phyloP scores from a whole-genome alignment of 2,329 filamentous ascomycete genomes.

The Blumeria hordei region DNA sequence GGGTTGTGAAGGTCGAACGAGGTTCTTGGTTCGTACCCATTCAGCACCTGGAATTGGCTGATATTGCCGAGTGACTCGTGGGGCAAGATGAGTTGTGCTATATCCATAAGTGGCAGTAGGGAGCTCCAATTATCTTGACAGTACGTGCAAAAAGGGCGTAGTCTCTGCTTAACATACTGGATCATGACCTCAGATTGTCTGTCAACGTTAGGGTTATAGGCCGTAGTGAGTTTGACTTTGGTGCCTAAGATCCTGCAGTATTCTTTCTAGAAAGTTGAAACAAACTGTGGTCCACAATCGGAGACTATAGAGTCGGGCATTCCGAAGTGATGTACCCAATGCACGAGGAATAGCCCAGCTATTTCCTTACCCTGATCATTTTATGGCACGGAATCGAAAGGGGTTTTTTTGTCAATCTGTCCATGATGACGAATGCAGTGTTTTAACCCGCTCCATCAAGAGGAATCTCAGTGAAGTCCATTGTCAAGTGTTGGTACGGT shows the following conservation, averaged over 20 bases:
- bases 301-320: conserved; percentile 3
- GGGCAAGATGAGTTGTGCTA: not conserved
- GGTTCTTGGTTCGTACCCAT: not conserved
- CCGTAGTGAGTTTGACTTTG: not conserved
- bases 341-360: conserved; percentile 1
- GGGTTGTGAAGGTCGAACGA: not conserved
- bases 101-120: not conserved
- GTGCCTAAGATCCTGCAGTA: conserved; percentile 1
- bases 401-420: not conserved
- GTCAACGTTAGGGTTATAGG: not conserved
- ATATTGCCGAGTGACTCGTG: not conserved
- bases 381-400: not conserved
- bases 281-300: conserved; percentile 5
- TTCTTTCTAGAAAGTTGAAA: not conserved
- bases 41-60: not conserved
- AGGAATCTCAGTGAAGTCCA: not conserved
- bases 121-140: not conserved
- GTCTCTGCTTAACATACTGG: too few species aligned
- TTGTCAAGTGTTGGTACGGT: not conserved
- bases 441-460: not conserved
- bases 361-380: not conserved
- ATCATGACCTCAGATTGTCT: not conserved
- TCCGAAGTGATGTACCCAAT: conserved; percentile 1
- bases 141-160: not conserved
- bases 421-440: not conserved